Conservation (phyloP, 2,329 filamentous ascomycete genomes). For the Westerdykella ornata region DNA sequence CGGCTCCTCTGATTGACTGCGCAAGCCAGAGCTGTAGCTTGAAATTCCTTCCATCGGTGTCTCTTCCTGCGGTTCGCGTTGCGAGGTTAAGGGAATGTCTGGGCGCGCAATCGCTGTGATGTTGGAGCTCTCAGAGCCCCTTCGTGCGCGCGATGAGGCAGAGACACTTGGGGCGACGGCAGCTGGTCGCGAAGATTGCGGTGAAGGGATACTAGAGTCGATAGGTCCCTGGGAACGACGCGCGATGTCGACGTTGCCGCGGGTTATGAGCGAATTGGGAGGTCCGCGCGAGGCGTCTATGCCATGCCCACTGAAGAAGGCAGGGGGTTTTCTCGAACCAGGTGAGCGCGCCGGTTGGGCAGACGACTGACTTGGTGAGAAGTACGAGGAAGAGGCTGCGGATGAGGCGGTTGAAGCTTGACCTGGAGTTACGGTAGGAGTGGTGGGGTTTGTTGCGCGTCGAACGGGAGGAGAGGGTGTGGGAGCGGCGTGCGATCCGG, state of each 20-base stretch:
- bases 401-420: slow-evolving; percentile 13
- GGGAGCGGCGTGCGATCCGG: slow-evolving; percentile 10
- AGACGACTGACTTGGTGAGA: slow-evolving; percentile 13
- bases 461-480: slow-evolving; percentile 17
- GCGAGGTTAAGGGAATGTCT: slow-evolving; percentile 16
- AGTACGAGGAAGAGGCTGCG: slow-evolving; percentile 24
- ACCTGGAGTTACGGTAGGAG: slow-evolving; percentile 18
- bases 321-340: slow-evolving; percentile 38
- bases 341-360: slow-evolving; percentile 26
- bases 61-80: slow-evolving; percentile 22
- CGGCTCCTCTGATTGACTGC: slow-evolving; percentile 18
- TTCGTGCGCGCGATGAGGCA: too few species aligned
- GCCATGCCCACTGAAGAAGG: slow-evolving; percentile 45
- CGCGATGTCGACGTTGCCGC: slow-evolving; percentile 31
- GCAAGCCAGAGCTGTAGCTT: slow-evolving; percentile 25
- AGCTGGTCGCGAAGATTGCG: too few species aligned
- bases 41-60: slow-evolving; percentile 27
- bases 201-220: slow-evolving; percentile 12
- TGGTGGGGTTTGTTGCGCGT: slow-evolving; percentile 23
- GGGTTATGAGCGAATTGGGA: slow-evolving; percentile 47
- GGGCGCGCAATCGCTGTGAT: slow-evolving; percentile 14
- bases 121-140: slow-evolving; percentile 8
- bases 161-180: too few species aligned
- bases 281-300: slow-evolving; percentile 47
- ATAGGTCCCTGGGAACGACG: slow-evolving; percentile 25